Base-by-base conservation (phyloP, 1,139 yeast species). In the Diutina mesorugosa region DNA sequence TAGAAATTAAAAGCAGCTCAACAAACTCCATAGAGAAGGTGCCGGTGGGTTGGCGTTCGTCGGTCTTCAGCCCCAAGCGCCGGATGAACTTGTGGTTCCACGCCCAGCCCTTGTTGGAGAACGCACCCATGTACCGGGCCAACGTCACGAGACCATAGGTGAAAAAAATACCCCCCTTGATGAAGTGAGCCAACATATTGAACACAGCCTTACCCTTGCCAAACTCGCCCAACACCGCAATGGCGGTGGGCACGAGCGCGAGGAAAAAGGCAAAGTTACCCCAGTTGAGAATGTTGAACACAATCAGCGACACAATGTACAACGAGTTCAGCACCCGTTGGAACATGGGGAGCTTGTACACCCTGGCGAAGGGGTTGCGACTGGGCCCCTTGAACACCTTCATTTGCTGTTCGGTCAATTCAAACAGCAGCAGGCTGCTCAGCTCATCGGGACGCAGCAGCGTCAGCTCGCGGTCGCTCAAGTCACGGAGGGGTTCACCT, bases 141-240 rank as follows among this genome's bases (percentile, higher is more conserved):
- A 93, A 75, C 16, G 95, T 79, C 18, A 90, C 69, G 7, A 91
- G 60, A 10, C 99, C 99, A 56, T 87, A 74, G 2, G 79, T 63
- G 61, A 90, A 78, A 67, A 93, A 91, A 3, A 93, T 93, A 14
- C 95, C 95, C 58, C 99, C 99, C 70, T 93, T 93, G 68, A 93
- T 91, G 76, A 90, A 89, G 69, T 93, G 99, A 1, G 99, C 99
- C 60, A 91, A 77, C 57, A 93, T 71, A 65, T 89, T 90, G 72
- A 87, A 93, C 6, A 91, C 85, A 26, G 76, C 73, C 35, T 65
- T 67, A 6, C 81, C 90, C 68, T 80, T 71, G 45, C 96, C 98
- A 63, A 90, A 69, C 47, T 85, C 66, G 57, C 79, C 80, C 55
- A 87, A 86, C 2, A 88, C 84, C 6, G 90, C 90, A 45, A 87